Conservation (phyloP, 257 asterid genomes). For the Apocynum venetum region DNA sequence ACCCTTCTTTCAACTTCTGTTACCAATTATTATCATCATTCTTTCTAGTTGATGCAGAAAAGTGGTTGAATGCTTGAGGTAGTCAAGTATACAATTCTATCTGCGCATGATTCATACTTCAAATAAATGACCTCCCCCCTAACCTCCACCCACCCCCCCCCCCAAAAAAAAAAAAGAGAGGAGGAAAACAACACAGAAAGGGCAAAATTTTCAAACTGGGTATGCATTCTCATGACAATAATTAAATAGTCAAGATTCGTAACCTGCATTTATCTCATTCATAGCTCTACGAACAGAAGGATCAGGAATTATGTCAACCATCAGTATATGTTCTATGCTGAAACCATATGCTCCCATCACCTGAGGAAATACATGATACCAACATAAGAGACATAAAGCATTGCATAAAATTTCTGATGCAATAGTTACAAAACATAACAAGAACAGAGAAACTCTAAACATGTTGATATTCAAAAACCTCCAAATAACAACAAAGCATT, state of each 20-base stretch:
- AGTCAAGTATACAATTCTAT: not conserved
- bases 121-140: not conserved
- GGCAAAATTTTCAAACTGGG: too few species aligned
- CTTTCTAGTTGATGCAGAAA: not conserved
- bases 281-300: slow-evolving; percentile 85
- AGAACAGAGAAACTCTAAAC: not conserved
- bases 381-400: slow-evolving; percentile 11
- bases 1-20: not conserved
- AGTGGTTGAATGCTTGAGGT: not conserved
- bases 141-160: not conserved
- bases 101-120: not conserved
- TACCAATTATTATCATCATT: not conserved
- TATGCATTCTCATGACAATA: not conserved
- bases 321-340: slow-evolving; percentile 90
- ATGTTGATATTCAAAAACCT: not conserved
- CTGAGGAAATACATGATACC: slow-evolving; percentile 37
- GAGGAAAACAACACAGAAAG: too few species aligned
- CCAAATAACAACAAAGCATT: not conserved
- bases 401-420: not conserved
- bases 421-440: not conserved
- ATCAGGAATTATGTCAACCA: slow-evolving; percentile 97
- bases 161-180: too few species aligned
- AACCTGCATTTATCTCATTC: slow-evolving; percentile 99
- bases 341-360: slow-evolving; percentile 98
- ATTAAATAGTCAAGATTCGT: slow-evolving; percentile 7